phyloP scores from a whole-genome alignment of 805 yeast genomes.

The Wickerhamomyces xylosicus region DNA sequence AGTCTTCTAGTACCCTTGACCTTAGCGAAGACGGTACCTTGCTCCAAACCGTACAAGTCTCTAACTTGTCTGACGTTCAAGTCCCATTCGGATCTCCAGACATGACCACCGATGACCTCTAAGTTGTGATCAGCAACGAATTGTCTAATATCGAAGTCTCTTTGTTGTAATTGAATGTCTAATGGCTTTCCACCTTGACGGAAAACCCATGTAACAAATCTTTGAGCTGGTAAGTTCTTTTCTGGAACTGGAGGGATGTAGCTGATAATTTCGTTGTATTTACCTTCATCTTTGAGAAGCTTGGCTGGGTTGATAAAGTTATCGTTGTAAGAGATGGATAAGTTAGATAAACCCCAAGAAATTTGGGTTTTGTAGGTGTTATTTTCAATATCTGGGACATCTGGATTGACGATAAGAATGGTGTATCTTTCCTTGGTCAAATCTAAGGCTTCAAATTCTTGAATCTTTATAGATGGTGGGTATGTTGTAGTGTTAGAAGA shows the following conservation, averaged over 20 bases:
- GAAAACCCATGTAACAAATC: constrained; percentile 85
- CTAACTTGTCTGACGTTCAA: constrained; percentile 60
- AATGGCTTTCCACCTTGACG: constrained; percentile 40
- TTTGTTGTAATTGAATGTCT: constrained; percentile 15
- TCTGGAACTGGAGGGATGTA: constrained; percentile 85
- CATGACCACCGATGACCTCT: constrained; percentile 81
- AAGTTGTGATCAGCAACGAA: constrained; percentile 49
- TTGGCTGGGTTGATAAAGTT: constrained; percentile 36
- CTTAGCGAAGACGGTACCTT: constrained; percentile 62
- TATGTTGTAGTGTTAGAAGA: constrained; percentile 64
- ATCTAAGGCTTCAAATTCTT: constrained; percentile 49
- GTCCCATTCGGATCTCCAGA: constrained; percentile 85
- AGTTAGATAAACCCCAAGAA: constrained; percentile 68
- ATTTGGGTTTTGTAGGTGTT: constrained; percentile 66
- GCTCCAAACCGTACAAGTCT: constrained; percentile 57
- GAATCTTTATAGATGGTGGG: constrained; percentile 71
- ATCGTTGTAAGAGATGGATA: constrained; percentile 47
- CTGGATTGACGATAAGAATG: constrained; percentile 80
- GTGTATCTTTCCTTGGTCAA: constrained; percentile 50
- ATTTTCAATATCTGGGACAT: constrained; percentile 63
- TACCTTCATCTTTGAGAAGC: constrained; percentile 23
- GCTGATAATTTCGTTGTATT: constrained; percentile 34
- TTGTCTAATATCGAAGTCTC: constrained; percentile 61
- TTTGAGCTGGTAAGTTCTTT: constrained; percentile 72
- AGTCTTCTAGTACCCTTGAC: constrained; percentile 11